Evolutionary conservation across 345 rosid species (phyloP).

Genomic region (Xanthoceras sorbifolium): DNA sequence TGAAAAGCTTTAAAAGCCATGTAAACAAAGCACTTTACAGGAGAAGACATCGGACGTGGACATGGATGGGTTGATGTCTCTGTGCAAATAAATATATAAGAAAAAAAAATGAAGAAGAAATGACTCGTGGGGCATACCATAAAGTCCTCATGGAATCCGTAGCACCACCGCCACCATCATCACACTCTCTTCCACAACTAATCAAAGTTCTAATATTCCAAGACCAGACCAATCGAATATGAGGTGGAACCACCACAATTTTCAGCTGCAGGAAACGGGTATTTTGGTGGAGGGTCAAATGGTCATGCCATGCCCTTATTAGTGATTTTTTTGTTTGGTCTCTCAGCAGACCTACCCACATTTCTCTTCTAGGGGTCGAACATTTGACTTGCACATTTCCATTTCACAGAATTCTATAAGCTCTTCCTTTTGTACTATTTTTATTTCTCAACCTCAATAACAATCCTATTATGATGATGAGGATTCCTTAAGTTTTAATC

Average conservation of each 20-base stretch:
- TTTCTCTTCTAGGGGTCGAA: neutral
- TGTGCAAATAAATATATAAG: no score
- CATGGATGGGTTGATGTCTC: neutral
- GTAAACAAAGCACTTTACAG: neutral
- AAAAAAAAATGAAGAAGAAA: constrained; percentile 2
- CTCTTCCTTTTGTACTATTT: no score
- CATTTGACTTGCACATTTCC: no score
- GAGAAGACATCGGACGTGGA: constrained; percentile 6
- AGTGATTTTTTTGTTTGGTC: constrained; percentile 5
- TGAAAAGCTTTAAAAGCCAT: constrained; percentile 19
- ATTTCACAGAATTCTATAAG: no score
- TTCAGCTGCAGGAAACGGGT: constrained; percentile 1
- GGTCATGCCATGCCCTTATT: neutral
- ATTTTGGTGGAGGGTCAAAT: constrained; percentile 16
- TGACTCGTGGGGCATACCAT: constrained; percentile 2
- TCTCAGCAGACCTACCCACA: neutral
- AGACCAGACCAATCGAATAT: neutral
- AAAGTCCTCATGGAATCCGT: constrained; percentile 4
- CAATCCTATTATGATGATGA: no score
- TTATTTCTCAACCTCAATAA: no score
- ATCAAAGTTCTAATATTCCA: constrained; percentile 9
- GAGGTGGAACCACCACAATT: neutral
- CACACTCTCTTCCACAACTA: neutral
- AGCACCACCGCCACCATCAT: neutral
- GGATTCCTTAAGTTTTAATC: no score